Base-by-base conservation (phyloP, 2,329 filamentous ascomycete genomes). In the Fusarium sacchari region DNA sequence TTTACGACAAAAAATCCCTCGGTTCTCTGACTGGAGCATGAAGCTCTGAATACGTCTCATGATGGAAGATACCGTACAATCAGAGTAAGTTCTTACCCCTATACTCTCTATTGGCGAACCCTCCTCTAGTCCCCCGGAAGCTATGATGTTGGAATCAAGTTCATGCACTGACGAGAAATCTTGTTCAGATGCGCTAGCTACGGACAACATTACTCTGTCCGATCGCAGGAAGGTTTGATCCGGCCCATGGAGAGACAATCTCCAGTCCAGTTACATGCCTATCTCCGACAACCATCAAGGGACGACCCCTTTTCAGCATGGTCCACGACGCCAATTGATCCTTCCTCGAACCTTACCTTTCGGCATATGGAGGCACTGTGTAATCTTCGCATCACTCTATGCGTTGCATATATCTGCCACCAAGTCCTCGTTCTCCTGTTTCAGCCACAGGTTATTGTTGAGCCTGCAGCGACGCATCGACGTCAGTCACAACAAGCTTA, bases 231-330 rank as follows among this genome's bases (percentile, higher is more conserved):
- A 14, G 14, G 10, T 15, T 32, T 46, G 3, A n/a, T 17, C 47
- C 34, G 24, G 24, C 8, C 20, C 42, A 14, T 32, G 15, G 7
- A 47, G 5, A 30, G 50, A 26, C 49, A 55, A 14, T 11, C 37
- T 20, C 43, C 46, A 13, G 17, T 50, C 37, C 70, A 46, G 34
- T 26, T 72, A 20, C 18, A 34, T 34, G 26, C 32, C 40, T 61
- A 46, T 22, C 9, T 66, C 18, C 17, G 46, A n/a, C n/a, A 37
- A 10, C 36, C 36, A 26, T 30, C 26, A 30, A 30, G 47, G 40
- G 49, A 65, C 1, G 64, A 60, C 30, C 52, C 67, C 12, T 39
- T 60, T 36, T 70, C 67, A 17, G 20, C 18, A 18, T 56, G 59
- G 37, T 18, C 42, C 13, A 18, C 36, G 10, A 50, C 36, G 7